Evolutionary conservation across 768 basidiomycete species (phyloP).

Genomic region (Kwoniella botswanensis): DNA sequence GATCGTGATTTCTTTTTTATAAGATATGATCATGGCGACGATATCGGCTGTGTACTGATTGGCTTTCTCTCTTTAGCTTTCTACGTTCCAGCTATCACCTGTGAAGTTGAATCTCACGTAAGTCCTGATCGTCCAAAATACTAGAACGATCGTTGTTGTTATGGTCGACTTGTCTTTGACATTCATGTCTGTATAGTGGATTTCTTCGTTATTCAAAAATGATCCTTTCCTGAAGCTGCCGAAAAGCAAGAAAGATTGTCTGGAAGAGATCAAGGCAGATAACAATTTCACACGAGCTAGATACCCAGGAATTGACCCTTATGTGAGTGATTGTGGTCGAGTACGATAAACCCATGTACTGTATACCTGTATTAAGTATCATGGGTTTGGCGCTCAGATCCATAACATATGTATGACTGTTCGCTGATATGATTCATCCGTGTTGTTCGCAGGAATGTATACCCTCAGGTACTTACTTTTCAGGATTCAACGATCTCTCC

Average conservation of each 20-base stretch:
- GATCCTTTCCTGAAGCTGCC: constrained; percentile 8
- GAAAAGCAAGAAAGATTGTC: neutral
- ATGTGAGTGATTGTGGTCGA: neutral
- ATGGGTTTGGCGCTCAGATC: too few species aligned
- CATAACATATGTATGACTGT: neutral
- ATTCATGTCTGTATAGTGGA: neutral
- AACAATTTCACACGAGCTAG: constrained; percentile 13
- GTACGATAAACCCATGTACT: too few species aligned
- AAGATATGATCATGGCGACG: neutral
- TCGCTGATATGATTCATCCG: neutral
- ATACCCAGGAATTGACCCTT: constrained; percentile 11
- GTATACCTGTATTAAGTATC: too few species aligned
- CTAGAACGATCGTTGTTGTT: neutral
- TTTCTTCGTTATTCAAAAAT: constrained; percentile 11
- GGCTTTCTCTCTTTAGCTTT: neutral
- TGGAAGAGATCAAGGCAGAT: constrained; percentile 10
- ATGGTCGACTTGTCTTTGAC: neutral
- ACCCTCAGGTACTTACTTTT: constrained; percentile 17
- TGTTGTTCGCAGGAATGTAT: constrained; percentile 6
- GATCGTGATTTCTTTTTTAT: neutral
- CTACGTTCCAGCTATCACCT: constrained; percentile 7
- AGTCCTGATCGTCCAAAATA: neutral
- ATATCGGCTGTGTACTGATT: neutral
- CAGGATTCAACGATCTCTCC: constrained; percentile 20
- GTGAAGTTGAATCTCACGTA: constrained; percentile 19